Conservation (phyloP, 225 moss, liverwort and hornwort species). For the Lunularia cruciata region DNA sequence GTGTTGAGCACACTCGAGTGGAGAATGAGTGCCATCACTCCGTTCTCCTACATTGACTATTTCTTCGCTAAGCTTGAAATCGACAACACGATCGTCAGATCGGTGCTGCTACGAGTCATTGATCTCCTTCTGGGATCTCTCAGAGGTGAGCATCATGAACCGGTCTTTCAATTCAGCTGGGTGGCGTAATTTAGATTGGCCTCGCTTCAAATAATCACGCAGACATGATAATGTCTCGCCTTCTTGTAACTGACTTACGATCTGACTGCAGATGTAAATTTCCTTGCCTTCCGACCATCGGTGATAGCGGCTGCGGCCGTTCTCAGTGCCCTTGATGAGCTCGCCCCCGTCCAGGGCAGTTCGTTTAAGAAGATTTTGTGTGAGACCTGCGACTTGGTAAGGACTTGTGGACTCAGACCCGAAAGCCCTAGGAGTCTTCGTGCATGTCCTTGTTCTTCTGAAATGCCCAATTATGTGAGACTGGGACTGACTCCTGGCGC, state of each 20-base stretch:
- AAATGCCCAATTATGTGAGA: no score
- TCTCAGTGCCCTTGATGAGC: slow-evolving; percentile 60
- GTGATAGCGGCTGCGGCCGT: slow-evolving; percentile 75
- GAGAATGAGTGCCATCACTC: slow-evolving; percentile 91
- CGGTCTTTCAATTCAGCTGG: not conserved
- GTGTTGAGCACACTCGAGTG: slow-evolving; percentile 84
- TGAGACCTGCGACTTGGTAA: slow-evolving; percentile 56
- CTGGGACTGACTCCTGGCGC: no score
- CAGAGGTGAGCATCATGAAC: slow-evolving; percentile 44
- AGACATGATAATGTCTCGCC: slow-evolving; percentile 17
- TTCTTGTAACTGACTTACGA: slow-evolving; percentile 13
- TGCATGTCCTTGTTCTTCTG: no score
- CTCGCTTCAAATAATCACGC: not conserved
- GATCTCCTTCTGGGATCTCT: slow-evolving; percentile 65
- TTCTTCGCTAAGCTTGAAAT: slow-evolving; percentile 84
- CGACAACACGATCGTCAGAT: slow-evolving; percentile 56
- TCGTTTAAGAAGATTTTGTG: slow-evolving; percentile 50
- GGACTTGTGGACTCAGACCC: no score
- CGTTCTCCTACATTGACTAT: slow-evolving; percentile 86
- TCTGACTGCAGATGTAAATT: slow-evolving; percentile 61
- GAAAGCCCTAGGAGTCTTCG: no score
- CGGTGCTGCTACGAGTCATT: slow-evolving; percentile 74
- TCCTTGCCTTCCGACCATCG: slow-evolving; percentile 71
- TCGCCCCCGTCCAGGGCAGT: slow-evolving; percentile 49
- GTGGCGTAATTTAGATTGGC: not conserved